A percentile compares a stretch with the other conserved stretches of the same genome.
phyloP scores from a whole-genome alignment of 2,329 filamentous ascomycete species.

The Aspergillus phoenicis region DNA sequence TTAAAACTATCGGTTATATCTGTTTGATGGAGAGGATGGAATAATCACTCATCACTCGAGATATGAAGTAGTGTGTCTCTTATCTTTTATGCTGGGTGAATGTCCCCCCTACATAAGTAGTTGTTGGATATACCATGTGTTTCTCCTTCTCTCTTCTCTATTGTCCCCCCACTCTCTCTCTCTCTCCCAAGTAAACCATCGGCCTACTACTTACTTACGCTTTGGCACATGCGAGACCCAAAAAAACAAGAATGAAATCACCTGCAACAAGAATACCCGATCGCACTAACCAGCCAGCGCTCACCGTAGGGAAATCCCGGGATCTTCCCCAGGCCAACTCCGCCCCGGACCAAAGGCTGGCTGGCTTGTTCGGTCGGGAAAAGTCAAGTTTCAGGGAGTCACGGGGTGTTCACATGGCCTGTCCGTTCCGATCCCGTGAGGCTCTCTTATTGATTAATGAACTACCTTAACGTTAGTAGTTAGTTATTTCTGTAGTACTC shows the following conservation, averaged over 20 bases:
- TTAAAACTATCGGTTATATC: no score
- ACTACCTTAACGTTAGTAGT: no score
- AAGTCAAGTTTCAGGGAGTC: background rate
- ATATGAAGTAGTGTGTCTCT: no score
- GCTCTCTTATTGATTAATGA: background rate
- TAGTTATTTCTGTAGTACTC: background rate
- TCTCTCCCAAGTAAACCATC: no score
- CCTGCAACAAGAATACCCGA: background rate
- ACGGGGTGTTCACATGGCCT: background rate
- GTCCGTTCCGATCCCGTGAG: slow-evolving; percentile 2
- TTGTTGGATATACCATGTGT: no score
- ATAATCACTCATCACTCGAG: no score
- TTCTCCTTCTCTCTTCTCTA: no score
- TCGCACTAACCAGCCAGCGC: background rate
- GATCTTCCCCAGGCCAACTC: slow-evolving; percentile 1
- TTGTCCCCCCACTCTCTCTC: no score
- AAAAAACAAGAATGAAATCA: background rate
- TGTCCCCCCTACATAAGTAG: no score
- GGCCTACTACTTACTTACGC: no score
- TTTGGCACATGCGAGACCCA: background rate
- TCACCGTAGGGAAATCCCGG: slow-evolving; percentile 19
- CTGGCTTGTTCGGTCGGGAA: background rate
- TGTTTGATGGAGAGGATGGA: no score
- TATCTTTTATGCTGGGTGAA: no score
- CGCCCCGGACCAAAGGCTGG: slow-evolving; percentile 12